phyloP scores from a whole-genome alignment of 495 filamentous ascomycete genomes.

The Aspergillus mulundensis region DNA sequence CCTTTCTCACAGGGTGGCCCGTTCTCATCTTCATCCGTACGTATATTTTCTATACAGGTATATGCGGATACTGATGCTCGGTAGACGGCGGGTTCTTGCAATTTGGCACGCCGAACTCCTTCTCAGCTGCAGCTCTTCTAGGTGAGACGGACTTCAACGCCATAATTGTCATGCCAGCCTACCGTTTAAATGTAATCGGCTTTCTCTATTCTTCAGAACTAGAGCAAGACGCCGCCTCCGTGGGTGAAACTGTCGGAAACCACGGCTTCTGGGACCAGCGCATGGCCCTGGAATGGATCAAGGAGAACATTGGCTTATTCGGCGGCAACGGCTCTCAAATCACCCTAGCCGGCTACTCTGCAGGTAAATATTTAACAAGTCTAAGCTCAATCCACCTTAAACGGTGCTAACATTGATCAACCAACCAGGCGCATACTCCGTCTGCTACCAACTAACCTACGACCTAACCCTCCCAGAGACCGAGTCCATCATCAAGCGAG shows the following conservation, averaged over 20 bases:
- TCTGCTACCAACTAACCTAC: conserved; percentile 55
- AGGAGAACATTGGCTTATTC: conserved; percentile 55
- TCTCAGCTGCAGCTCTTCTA: conserved; percentile 47
- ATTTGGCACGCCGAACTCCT: conserved; percentile 47
- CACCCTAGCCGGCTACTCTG: conserved; percentile 63
- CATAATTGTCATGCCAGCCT: conserved; percentile 62
- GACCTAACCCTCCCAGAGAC: conserved; percentile 45
- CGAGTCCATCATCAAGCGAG: conserved; percentile 40
- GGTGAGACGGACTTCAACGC: conserved; percentile 45
- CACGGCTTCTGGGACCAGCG: conserved; percentile 68
- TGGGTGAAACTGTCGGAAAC: conserved; percentile 47
- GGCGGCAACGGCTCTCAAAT: conserved; percentile 61
- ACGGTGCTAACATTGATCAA: conserved; percentile 10
- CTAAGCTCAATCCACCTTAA: too few relatives aligned
- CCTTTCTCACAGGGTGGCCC: conserved; percentile 34
- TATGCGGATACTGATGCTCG: neutral
- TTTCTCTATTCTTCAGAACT: conserved; percentile 56
- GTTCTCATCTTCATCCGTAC: conserved; percentile 43
- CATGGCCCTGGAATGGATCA: conserved; percentile 60
- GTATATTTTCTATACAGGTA: conserved; percentile 5
- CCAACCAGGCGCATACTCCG: conserved; percentile 62
- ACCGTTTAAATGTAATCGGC: conserved; percentile 63
- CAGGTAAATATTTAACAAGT: conserved; percentile 42
- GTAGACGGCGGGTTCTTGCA: conserved; percentile 57
- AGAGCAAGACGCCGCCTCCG: conserved; percentile 48